A percentile compares a stretch with the other conserved stretches of the same genome.
phyloP scores from a whole-genome alignment of 139 green algal genomes.

The Chlorella sp. region DNA sequence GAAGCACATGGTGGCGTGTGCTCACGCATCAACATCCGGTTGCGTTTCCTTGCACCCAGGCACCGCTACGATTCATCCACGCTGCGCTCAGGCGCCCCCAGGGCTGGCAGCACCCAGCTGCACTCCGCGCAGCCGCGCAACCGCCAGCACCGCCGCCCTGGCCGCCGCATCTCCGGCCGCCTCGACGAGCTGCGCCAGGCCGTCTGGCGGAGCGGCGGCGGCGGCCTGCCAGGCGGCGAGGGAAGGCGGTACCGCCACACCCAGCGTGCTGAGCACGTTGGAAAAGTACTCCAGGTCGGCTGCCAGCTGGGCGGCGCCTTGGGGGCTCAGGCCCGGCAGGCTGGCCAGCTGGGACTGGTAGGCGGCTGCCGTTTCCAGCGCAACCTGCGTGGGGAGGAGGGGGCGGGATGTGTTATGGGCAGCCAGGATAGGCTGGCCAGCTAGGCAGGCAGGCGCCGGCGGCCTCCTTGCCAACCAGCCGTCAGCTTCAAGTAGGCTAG shows the following conservation, averaged over 20 bases:
- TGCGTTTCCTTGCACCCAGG: too few species aligned
- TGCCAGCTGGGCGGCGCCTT: constrained; percentile 82
- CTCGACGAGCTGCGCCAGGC: constrained; percentile 16
- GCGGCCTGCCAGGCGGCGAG: constrained; percentile 76
- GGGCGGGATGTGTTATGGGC: background rate
- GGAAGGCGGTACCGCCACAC: constrained; percentile 63
- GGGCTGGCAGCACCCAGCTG: background rate
- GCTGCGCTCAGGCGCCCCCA: too few species aligned
- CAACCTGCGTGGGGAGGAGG: background rate
- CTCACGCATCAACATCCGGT: too few species aligned
- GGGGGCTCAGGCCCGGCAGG: constrained; percentile 52
- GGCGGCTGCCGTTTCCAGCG: constrained; percentile 27
- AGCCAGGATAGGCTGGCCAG: background rate
- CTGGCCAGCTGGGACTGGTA: constrained; percentile 58
- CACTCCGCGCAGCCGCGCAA: constrained; percentile 45
- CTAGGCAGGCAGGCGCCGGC: background rate
- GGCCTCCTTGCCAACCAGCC: background rate
- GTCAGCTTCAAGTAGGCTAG: background rate
- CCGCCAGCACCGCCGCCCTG: constrained; percentile 28
- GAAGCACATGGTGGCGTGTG: too few species aligned
- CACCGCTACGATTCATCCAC: too few species aligned
- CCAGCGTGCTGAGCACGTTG: constrained; percentile 91
- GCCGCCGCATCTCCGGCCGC: constrained; percentile 29
- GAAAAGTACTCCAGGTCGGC: constrained; percentile 95
- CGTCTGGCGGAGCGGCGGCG: constrained; percentile 18